Evolutionary conservation across 768 basidiomycete species (phyloP), one percentile per base, ranked within the genome.

Genomic region (Mycena haematopus): DNA sequence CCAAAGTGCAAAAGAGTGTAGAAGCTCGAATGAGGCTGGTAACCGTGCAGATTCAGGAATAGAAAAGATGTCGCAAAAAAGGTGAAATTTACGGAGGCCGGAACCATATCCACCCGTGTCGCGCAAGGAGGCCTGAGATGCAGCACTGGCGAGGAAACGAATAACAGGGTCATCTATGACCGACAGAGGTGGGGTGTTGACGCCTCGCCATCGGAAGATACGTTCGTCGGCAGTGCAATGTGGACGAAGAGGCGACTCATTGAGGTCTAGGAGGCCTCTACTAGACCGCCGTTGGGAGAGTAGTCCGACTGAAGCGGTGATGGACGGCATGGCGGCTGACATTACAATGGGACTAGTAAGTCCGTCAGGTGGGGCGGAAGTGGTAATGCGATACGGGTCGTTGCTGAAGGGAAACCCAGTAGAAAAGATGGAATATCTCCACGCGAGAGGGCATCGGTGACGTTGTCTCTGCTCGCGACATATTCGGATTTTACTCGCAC

Each of bases 1-100:
- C 77, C 76, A 80, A 0, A 78, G 49, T 0, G 69, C 68, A 52
- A 80, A 78, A 24, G 75, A 77, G 58, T 79, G 71, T 0, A 78
- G 67, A 1, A 76, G 25, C 1, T 40, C 25, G 40, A 73, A 73
- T 6, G 71, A 69, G 0, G 75, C 74, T 8, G 69, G 74, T 0
- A 77, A 68, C 0, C 72, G 53, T 6, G 56, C 46, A 0, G 8
- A 7, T 63, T 77, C 75, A 0, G 75, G 63, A 9, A 77, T 63
- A 4, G 74, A 69, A 65, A 74, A 76, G 1, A 73, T 69, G 36
- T 38, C 36, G 6, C 36, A 38, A 15, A 38, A 38, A 4, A 56
- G 33, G 15, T 75, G 74, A 47, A 75, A 76, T 52, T 76, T 62
- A 24, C 58, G 54, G 7, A 76, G 44, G 2, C 69, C 73, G 4